Evolutionary conservation across 2,329 filamentous ascomycete genomes (phyloP).

Genomic region (Neurospora sp.): DNA sequence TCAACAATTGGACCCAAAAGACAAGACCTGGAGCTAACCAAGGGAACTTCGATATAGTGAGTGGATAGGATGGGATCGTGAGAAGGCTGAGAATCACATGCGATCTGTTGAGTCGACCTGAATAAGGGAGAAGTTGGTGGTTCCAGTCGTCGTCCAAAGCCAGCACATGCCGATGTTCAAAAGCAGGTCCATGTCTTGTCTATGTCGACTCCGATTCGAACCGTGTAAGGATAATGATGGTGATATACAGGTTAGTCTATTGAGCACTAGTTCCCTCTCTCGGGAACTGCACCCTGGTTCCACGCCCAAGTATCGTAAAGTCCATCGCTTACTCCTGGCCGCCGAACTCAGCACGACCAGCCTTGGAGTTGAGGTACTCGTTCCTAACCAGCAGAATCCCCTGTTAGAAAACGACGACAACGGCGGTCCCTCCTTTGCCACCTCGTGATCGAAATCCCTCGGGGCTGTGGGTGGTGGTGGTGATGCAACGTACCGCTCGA

Average conservation of each 20-base stretch:
- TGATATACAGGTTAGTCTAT: conserved; percentile 19
- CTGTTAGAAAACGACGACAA: conserved; percentile 12
- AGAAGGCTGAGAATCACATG: background rate
- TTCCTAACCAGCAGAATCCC: conserved; percentile 42
- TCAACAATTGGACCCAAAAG: background rate
- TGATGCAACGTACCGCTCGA: conserved; percentile 59
- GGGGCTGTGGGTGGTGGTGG: background rate
- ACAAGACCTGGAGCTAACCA: background rate
- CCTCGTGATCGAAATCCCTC: background rate
- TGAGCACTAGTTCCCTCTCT: conserved; percentile 9
- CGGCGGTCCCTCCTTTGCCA: background rate
- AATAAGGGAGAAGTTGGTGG: background rate
- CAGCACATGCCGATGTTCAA: background rate
- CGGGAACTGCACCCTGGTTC: background rate
- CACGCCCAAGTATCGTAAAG: background rate
- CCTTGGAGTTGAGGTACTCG: conserved; percentile 73
- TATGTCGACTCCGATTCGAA: background rate
- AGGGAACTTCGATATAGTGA: background rate
- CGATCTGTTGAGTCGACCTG: background rate
- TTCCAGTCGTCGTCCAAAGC: background rate
- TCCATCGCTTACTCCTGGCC: conserved; percentile 29
- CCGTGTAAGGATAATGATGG: background rate
- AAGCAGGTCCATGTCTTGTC: background rate
- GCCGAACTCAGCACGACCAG: conserved; percentile 48
- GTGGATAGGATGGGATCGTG: background rate